A percentile compares a stretch with the other conserved stretches of the same genome.
Conservation (phyloP, 2,329 filamentous ascomycete species). For the Lanzia echinophila region DNA sequence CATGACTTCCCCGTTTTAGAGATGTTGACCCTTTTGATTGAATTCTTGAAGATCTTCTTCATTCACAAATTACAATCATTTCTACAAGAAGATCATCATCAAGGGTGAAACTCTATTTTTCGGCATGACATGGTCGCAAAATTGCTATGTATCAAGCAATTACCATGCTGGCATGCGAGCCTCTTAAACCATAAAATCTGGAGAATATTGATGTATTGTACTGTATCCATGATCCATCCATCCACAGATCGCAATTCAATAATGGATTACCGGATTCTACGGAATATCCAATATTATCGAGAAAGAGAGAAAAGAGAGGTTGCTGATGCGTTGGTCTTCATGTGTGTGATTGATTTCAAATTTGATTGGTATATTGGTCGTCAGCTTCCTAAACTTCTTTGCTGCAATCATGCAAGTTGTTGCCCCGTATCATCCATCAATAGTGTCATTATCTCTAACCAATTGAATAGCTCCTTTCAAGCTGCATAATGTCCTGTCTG, state of each 20-base stretch:
- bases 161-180: too few species aligned
- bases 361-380: constrained; percentile 6
- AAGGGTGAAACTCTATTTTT: constrained; percentile 1
- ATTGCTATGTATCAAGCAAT: background rate
- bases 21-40: background rate
- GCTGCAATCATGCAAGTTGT: background rate
- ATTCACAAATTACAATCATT: background rate
- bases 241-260: too few species aligned
- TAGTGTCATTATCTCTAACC: constrained; percentile 3
- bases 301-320: background rate
- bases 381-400: background rate
- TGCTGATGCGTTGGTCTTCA: constrained; percentile 3
- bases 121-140: background rate
- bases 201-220: too few species aligned
- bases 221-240: too few species aligned
- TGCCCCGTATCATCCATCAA: constrained; percentile 9
- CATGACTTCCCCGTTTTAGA: background rate
- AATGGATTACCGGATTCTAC: too few species aligned
- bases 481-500: constrained; percentile 1
- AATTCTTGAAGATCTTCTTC: background rate
- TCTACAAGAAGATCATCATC: background rate
- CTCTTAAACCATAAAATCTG: too few species aligned
- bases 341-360: constrained; percentile 4
- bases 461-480: background rate
- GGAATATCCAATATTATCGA: too few species aligned